A percentile compares a stretch with the other conserved stretches of the same genome.
Evolutionary conservation across 345 rosid genomes (phyloP).

Genomic region (Salix purpurea): DNA sequence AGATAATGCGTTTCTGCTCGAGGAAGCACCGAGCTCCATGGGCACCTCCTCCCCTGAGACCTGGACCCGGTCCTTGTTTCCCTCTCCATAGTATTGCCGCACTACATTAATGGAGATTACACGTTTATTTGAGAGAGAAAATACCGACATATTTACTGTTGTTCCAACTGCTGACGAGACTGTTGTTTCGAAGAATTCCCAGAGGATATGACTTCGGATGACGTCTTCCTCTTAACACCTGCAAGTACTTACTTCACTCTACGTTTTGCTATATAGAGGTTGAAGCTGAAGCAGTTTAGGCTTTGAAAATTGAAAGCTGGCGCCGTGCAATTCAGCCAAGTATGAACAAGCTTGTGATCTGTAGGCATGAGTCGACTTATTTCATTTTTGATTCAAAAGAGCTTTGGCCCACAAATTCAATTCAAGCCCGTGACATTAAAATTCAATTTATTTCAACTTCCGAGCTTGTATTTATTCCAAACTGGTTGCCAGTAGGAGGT

Average conservation of each 20-base stretch:
- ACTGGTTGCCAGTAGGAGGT: neutral
- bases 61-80: no score
- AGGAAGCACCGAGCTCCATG: no score
- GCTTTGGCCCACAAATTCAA: neutral
- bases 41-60: no score
- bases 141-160: no score
- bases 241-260: neutral
- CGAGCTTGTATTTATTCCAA: neutral
- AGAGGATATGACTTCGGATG: neutral
- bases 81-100: no score
- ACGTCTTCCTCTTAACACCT: neutral
- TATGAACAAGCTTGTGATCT: slow-evolving; percentile 14
- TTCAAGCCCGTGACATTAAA: neutral
- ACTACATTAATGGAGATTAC: no score
- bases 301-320: neutral
- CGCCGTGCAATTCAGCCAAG: neutral
- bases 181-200: no score
- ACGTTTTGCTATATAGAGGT: neutral
- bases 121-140: no score
- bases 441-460: neutral
- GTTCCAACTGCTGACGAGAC: no score
- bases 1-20: no score
- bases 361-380: neutral
- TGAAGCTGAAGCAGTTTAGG: neutral
- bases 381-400: neutral